These are phyloP conservation scores for Talaromyces atroroseus DNA, from an alignment of 2,329 filamentous ascomycete genomes.

Conservation along the genomic window DNA sequence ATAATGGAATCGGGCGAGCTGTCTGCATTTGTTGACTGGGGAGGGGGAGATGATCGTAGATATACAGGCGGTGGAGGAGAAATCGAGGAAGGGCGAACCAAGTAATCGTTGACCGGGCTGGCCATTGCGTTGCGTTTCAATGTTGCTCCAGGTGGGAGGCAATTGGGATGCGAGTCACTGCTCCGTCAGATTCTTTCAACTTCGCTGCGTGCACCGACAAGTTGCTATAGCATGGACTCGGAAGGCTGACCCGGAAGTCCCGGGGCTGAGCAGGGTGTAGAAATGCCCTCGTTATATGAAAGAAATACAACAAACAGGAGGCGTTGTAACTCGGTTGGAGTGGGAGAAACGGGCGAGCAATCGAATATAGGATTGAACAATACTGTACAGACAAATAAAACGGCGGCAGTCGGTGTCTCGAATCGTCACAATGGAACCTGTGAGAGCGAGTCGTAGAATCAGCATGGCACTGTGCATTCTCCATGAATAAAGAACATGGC, in stretches of 20 bases:
- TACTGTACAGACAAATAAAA: neutral
- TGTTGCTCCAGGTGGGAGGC: neutral
- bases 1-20: constrained; percentile 12
- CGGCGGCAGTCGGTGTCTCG: neutral
- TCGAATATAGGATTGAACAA: neutral
- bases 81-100: constrained; percentile 25
- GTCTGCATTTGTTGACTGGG: constrained; percentile 16
- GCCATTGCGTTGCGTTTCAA: constrained; percentile 23
- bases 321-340: neutral
- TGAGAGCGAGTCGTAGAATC: neutral
- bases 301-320: neutral
- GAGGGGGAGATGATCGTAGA: constrained; percentile 32
- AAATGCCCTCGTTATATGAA: neutral
- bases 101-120: constrained; percentile 13
- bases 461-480: neutral
- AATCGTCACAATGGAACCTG: constrained; percentile 1
- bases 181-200: neutral
- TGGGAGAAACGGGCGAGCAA: neutral
- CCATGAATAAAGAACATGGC: neutral
- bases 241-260: neutral
- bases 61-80: constrained; percentile 42
- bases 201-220: neutral
- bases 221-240: neutral
- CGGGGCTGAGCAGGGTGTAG: neutral
- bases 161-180: neutral